Base-by-base conservation (phyloP, 2,329 filamentous ascomycete species). In the Penicillium sp. region DNA sequence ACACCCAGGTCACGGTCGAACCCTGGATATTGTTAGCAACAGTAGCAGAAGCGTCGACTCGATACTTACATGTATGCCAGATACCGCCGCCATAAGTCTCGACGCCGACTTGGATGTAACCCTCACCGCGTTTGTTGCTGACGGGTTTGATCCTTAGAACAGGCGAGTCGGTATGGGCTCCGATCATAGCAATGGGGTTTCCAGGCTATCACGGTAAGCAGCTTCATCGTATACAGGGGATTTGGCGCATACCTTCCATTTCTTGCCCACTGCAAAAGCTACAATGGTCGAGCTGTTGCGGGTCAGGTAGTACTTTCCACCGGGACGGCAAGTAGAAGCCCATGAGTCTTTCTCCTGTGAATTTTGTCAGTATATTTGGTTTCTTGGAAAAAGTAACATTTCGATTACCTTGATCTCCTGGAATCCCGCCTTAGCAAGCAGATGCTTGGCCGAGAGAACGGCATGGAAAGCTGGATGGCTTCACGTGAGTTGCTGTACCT, bases 61-160 rank as follows among this genome's bases (percentile, higher is more conserved):
- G 46, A 9, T 53, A 66, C 72, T 54, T 64, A 82, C 88, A 99
- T 51, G 92, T 96, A 79, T 97, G 93, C 94, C 94, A 98, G 72
- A 98, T 89, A 60, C 95, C 95, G 64, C 95, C 95, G 57, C 95
- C 95, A 74, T 99, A 99, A 1, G 92, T 94, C 83, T 99, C 95
- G 56, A 97, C 94, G 57, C 93, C 95, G 61, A 99, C 89, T 79
- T 99, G 95, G 66, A 97, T 80, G 78, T 95, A 99, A 13, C 94
- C 94, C 67, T 91, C 90, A 60, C 86, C 88, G 72, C 87, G 86
- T 81, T 94, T 95, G 81, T 94, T 97, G 74, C 92, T 96, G 47
- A 97, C 90, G 13, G 95, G 95, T 83, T 99, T 99, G 76, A 99
- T 84, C 63, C 94, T 90, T 54, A 99, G 86, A 70, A 91, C 93